Evolutionary conservation across 2,329 filamentous ascomycete species (phyloP).

Genomic region (Fusarium tjaetaba): DNA sequence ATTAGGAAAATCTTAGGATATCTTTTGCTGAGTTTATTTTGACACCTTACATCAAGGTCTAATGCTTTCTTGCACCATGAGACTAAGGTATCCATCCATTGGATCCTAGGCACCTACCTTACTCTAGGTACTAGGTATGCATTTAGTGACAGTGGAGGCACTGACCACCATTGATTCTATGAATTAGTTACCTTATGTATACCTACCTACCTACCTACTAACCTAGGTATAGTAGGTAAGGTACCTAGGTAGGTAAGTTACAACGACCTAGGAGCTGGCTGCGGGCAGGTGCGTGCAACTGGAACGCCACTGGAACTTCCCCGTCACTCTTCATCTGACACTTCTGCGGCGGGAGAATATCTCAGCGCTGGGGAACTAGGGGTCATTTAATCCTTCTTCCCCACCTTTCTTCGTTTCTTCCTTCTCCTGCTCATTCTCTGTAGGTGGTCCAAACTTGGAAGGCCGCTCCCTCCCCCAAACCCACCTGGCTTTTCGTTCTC

Average conservation of each 20-base stretch:
- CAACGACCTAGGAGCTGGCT: neutral
- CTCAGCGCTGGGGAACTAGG: constrained; percentile 28
- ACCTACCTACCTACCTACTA: neutral
- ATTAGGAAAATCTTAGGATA: neutral
- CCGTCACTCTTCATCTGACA: constrained; percentile 26
- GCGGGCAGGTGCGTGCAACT: neutral
- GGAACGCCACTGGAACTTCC: constrained; percentile 28
- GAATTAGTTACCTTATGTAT: neutral
- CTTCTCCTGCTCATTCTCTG: constrained; percentile 34
- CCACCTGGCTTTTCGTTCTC: constrained; percentile 26
- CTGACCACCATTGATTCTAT: constrained; percentile 3
- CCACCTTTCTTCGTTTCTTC: constrained; percentile 40
- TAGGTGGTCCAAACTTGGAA: constrained; percentile 24
- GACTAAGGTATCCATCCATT: neutral
- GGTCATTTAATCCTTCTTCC: constrained; percentile 36
- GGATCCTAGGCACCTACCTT: neutral
- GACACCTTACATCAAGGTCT: neutral
- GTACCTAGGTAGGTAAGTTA: neutral
- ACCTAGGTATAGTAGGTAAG: no score
- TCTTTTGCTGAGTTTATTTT: neutral
- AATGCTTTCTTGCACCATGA: neutral
- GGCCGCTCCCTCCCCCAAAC: constrained; percentile 27
- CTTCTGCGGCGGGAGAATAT: constrained; percentile 24
- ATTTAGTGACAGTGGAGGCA: constrained; percentile 5
- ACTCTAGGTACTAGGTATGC: neutral